Conservation (phyloP, 495 filamentous ascomycete genomes). For the Letharia lupina region DNA sequence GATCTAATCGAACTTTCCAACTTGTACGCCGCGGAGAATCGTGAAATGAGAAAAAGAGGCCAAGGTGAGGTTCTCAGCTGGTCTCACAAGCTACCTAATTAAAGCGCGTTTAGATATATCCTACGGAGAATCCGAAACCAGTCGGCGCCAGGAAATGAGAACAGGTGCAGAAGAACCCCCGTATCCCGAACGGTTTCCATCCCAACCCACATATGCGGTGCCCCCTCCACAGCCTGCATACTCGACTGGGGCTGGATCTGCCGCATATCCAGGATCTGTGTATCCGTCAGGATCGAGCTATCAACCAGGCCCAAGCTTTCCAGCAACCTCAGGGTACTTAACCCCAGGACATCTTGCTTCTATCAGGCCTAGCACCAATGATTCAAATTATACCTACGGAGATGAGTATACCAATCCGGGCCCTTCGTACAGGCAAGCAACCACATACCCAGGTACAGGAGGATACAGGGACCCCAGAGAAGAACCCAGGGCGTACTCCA, state of each 20-base stretch:
- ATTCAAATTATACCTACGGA: constrained; percentile 17
- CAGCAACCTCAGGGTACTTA: constrained; percentile 7
- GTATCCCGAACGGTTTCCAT: constrained; percentile 6
- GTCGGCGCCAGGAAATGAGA: constrained; percentile 16
- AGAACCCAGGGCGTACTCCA: neutral
- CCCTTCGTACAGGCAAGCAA: constrained; percentile 17
- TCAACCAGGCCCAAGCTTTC: constrained; percentile 15
- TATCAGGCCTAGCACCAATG: constrained; percentile 3
- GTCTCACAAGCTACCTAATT: constrained; percentile 4
- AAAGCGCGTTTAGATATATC: constrained; percentile 16
- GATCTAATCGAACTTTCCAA: constrained; percentile 22
- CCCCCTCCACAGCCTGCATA: constrained; percentile 7
- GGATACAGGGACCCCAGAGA: constrained; percentile 8
- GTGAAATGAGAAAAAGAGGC: constrained; percentile 17
- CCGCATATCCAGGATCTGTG: constrained; percentile 3
- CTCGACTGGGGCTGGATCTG: neutral
- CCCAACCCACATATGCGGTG: neutral
- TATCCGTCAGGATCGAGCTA: constrained; percentile 19
- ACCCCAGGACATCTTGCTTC: constrained; percentile 10
- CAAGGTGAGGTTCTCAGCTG: constrained; percentile 17
- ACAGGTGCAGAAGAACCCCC: neutral
- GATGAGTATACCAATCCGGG: constrained; percentile 17
- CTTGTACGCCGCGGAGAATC: constrained; percentile 22
- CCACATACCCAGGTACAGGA: constrained; percentile 13
- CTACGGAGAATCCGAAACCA: constrained; percentile 18